These are phyloP conservation scores for Gossypium sturtianum DNA, from an alignment of 345 rosid genomes.

Conservation along the genomic window DNA sequence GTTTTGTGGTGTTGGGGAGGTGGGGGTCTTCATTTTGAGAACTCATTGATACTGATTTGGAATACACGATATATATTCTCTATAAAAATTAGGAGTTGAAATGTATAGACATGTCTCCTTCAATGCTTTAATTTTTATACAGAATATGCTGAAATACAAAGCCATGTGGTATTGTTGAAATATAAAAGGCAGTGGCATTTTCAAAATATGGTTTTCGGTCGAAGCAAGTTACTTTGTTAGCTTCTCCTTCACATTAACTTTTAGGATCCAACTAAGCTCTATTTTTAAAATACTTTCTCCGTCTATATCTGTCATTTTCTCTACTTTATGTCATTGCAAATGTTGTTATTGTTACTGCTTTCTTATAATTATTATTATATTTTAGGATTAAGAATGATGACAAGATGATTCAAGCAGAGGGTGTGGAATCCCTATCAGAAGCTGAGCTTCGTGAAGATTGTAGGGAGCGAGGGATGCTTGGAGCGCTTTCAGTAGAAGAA, in stretches of 20 bases:
- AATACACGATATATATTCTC: not conserved
- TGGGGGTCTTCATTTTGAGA: not conserved
- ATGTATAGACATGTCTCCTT: not conserved
- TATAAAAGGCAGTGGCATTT: not conserved
- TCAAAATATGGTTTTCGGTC: not conserved
- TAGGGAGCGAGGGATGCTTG: conserved; percentile 90
- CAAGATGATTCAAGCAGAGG: conserved; percentile 87
- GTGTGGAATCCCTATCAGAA: conserved; percentile 86
- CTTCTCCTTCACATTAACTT: not conserved
- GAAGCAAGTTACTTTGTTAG: not conserved
- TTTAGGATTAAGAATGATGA: conserved; percentile 89
- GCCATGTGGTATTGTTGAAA: not conserved
- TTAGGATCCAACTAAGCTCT: not conserved
- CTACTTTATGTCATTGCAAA: conserved; percentile 2
- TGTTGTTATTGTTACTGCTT: not conserved
- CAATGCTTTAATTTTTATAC: not conserved
- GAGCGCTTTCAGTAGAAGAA: conserved; percentile 78
- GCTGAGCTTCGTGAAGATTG: conserved; percentile 90
- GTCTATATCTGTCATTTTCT: not conserved
- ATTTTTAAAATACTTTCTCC: not conserved
- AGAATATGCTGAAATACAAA: not conserved
- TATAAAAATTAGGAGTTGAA: not conserved
- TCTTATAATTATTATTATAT: not conserved
- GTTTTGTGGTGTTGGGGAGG: not conserved
- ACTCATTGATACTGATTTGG: not conserved